Evolutionary conservation across 73 alveolate species (phyloP).

Genomic region (Breviolum minutum): DNA sequence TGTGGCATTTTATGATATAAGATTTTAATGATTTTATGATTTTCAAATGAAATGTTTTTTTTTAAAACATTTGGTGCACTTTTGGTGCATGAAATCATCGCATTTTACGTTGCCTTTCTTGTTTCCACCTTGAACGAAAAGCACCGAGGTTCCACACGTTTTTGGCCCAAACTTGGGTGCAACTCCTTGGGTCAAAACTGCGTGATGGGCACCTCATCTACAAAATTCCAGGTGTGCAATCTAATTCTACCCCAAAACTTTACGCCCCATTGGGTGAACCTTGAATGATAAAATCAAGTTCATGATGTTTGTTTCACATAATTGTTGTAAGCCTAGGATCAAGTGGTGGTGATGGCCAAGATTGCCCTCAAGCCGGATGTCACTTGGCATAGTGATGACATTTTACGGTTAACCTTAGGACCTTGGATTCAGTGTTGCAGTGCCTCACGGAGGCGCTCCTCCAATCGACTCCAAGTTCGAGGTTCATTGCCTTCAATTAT

Average conservation of each 20-base stretch:
- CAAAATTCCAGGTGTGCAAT: background rate
- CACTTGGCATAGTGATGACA: background rate
- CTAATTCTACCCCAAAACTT: no score
- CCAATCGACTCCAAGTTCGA: conserved; percentile 83
- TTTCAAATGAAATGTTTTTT: no score
- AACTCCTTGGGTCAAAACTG: conserved; percentile 16
- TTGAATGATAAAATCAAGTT: background rate
- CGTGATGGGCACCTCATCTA: conserved; percentile 10
- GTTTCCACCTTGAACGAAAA: no score
- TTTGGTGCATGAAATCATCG: no score
- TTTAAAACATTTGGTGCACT: no score
- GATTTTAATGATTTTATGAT: no score
- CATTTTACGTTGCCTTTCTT: no score
- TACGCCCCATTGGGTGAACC: no score
- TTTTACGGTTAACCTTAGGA: no score
- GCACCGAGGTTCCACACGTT: conserved; percentile 72
- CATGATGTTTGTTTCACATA: background rate
- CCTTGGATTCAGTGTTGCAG: no score
- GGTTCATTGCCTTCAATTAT: no score
- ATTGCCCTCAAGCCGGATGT: conserved; percentile 46
- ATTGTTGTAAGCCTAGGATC: background rate
- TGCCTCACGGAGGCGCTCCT: conserved; percentile 61
- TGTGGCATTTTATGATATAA: background rate
- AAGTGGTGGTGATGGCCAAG: conserved; percentile 87
- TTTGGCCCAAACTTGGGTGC: conserved; percentile 79